These are phyloP conservation scores for Arabidopsis suecica DNA, from an alignment of 345 rosid species.

Conservation along the genomic window DNA sequence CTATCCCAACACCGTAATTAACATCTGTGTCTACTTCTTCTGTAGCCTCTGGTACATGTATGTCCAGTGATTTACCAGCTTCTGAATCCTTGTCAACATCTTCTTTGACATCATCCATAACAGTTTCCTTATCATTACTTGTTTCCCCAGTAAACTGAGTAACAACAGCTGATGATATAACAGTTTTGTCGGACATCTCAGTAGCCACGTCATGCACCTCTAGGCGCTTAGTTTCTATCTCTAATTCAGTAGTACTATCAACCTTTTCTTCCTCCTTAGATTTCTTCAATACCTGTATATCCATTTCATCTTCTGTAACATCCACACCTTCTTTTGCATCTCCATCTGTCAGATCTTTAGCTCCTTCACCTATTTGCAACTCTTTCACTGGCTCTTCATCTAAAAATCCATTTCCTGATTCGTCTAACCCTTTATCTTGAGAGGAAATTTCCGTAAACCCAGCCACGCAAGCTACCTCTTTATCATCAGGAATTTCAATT, in stretches of 20 bases:
- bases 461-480: conserved; percentile 38
- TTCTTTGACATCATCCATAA: conserved; percentile 38
- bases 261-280: conserved; percentile 32
- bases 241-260: conserved; percentile 22
- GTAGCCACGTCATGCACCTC: conserved; percentile 34
- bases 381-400: conserved; percentile 21
- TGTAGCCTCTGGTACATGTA: conserved; percentile 34
- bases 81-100: conserved; percentile 25
- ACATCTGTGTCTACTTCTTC: conserved; percentile 21
- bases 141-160: conserved; percentile 11
- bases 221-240: conserved; percentile 30
- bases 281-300: conserved; percentile 20
- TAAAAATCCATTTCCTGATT: conserved; percentile 21
- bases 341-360: conserved; percentile 29
- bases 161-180: conserved; percentile 24
- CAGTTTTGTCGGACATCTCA: conserved; percentile 22
- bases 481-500: conserved; percentile 38
- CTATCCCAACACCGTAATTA: conserved; percentile 22
- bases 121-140: conserved; percentile 8
- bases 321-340: conserved; percentile 23
- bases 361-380: conserved; percentile 32
- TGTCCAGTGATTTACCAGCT: conserved; percentile 35
- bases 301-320: conserved; percentile 33
- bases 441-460: conserved; percentile 36
- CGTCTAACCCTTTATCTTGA: conserved; percentile 26